A percentile compares a stretch with the other conserved stretches of the same genome.
Evolutionary conservation across 805 yeast species (phyloP).

Genomic region (Saccharomycopsis sp.): DNA sequence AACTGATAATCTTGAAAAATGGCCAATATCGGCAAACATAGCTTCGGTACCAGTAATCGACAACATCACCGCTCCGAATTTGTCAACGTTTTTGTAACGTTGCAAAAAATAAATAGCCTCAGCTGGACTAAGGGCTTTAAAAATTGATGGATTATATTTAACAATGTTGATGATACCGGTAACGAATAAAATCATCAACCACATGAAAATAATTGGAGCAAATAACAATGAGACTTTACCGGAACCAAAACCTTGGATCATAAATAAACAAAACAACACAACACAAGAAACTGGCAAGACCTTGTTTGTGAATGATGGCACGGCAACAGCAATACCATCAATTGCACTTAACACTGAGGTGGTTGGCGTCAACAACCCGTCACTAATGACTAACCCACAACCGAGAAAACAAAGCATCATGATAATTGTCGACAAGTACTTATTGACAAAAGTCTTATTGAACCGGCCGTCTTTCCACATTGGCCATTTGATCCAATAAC

Average conservation of each 20-base stretch:
- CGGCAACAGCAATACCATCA: conserved; percentile 48
- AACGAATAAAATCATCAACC: conserved; percentile 41
- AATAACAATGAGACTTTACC: conserved; percentile 40
- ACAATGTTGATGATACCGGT: conserved; percentile 42
- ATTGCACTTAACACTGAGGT: conserved; percentile 54
- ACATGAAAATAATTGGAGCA: conserved; percentile 48
- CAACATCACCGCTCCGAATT: conserved; percentile 45
- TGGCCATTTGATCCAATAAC: conserved; percentile 1
- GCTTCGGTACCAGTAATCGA: conserved; percentile 56
- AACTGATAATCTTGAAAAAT: conserved; percentile 43
- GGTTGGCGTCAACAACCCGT: conserved; percentile 57
- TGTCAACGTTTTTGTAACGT: conserved; percentile 33
- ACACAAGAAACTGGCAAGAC: conserved; percentile 46
- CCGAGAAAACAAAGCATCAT: conserved; percentile 43
- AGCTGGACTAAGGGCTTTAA: conserved; percentile 44
- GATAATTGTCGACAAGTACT: conserved; percentile 30
- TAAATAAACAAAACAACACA: conserved; percentile 39
- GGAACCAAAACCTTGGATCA: conserved; percentile 44
- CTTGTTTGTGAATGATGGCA: conserved; percentile 34
- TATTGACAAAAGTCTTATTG: conserved; percentile 25
- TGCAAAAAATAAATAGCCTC: conserved; percentile 42
- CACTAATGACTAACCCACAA: conserved; percentile 50
- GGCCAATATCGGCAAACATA: conserved; percentile 58
- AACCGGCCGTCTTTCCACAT: conserved; percentile 25
- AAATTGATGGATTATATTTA: conserved; percentile 34